Percentiles rank a stretch among this genome's conserved stretches.
phyloP scores from a whole-genome alignment of 2,329 filamentous ascomycete species.

The Leptographium radiaticola region DNA sequence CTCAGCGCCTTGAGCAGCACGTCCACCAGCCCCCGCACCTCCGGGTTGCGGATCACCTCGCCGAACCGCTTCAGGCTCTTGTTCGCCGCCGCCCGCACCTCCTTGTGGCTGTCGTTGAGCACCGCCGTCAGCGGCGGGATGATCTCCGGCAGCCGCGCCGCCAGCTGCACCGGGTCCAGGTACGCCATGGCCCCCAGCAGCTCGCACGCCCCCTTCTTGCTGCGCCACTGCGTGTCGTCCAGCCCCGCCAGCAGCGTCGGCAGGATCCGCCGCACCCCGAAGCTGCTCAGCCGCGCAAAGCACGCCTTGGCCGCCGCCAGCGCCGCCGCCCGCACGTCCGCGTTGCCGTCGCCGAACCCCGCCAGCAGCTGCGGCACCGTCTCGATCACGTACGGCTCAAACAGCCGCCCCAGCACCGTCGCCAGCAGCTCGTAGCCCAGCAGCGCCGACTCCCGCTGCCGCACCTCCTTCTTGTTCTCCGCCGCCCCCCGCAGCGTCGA shows the following conservation, averaged over 20 bases:
- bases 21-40: constrained; percentile 84
- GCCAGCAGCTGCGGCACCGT: constrained; percentile 82
- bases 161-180: constrained; percentile 87
- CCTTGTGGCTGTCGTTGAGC: constrained; percentile 95
- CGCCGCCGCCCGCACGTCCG: constrained; percentile 85
- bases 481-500: constrained; percentile 64
- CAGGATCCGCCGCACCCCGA: constrained; percentile 87
- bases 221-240: constrained; percentile 93
- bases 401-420: constrained; percentile 70
- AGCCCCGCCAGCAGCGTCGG: constrained; percentile 84
- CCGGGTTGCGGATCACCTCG: constrained; percentile 95
- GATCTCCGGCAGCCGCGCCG: constrained; percentile 84
- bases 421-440: constrained; percentile 86
- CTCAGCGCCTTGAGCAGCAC: constrained; percentile 92
- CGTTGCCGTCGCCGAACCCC: constrained; percentile 78
- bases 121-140: constrained; percentile 91
- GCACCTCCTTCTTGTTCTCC: constrained; percentile 91
- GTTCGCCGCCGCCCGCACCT: constrained; percentile 84
- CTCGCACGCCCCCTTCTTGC: constrained; percentile 96
- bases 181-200: constrained; percentile 97
- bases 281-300: constrained; percentile 87
- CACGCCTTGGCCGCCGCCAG: constrained; percentile 88
- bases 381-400: constrained; percentile 94
- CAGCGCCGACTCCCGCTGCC: constrained; percentile 78
- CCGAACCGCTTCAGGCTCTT: constrained; percentile 94